phyloP scores from a whole-genome alignment of 371 early-diverging fungal genomes.

The Haplosporangium sp. region DNA sequence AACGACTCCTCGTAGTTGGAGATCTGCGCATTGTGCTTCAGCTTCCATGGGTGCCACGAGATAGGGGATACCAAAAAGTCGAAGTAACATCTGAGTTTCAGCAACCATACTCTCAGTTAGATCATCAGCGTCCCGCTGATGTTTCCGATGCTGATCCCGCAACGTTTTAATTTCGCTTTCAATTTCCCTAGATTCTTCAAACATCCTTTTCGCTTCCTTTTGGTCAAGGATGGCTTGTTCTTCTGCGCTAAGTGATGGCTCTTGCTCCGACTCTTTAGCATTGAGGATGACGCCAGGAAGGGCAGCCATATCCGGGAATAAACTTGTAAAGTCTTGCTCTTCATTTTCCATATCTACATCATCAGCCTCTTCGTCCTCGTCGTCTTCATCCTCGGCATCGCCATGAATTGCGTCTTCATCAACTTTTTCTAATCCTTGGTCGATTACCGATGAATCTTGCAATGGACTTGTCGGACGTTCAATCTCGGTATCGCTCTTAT shows the following conservation, averaged over 20 bases:
- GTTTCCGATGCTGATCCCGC: constrained; percentile 64
- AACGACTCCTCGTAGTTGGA: constrained; percentile 76
- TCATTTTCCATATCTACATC: constrained; percentile 54
- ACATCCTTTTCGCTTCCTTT: constrained; percentile 61
- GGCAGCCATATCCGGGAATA: constrained; percentile 50
- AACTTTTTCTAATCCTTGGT: not conserved
- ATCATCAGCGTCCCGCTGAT: constrained; percentile 74
- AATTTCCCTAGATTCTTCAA: constrained; percentile 60
- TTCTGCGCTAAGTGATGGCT: constrained; percentile 57
- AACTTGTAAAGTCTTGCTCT: constrained; percentile 51
- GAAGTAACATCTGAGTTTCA: constrained; percentile 81
- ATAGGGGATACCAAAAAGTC: constrained; percentile 96
- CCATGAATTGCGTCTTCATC: not conserved
- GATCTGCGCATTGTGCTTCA: constrained; percentile 96
- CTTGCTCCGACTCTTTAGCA: constrained; percentile 13
- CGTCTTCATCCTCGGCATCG: constrained; percentile 23
- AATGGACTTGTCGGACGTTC: not conserved
- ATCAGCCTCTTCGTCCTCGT: constrained; percentile 46
- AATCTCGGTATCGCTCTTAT: not conserved
- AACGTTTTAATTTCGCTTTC: constrained; percentile 71
- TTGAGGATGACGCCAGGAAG: constrained; percentile 47
- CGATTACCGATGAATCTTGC: not conserved
- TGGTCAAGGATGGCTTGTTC: constrained; percentile 65
- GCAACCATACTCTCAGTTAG: constrained; percentile 78
- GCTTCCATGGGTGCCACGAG: constrained; percentile 97